A percentile compares a stretch with the other conserved stretches of the same genome.
These are phyloP conservation scores for Bolboschoenus planiculmis DNA, from an alignment of 176 grass and related monocot genomes.

Conservation along the genomic window DNA sequence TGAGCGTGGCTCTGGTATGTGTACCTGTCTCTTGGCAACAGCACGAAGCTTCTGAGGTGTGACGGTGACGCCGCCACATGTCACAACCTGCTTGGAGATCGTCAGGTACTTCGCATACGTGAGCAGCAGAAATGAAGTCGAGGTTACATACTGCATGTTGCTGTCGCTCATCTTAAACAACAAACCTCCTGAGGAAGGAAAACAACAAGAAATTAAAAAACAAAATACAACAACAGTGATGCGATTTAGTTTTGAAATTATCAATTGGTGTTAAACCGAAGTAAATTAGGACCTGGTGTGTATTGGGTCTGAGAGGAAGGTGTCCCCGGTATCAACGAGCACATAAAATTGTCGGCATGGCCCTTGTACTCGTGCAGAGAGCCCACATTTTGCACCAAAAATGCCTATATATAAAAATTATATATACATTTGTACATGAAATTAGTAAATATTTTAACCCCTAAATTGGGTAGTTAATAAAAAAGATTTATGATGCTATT, in stretches of 20 bases:
- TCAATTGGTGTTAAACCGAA: neutral
- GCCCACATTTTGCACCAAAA: slow-evolving; percentile 67
- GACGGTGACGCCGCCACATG: slow-evolving; percentile 47
- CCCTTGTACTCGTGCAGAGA: slow-evolving; percentile 68
- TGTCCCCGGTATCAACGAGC: slow-evolving; percentile 73
- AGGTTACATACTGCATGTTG: slow-evolving; percentile 98
- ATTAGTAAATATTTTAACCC: neutral
- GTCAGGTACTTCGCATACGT: slow-evolving; percentile 94
- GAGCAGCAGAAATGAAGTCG: slow-evolving; percentile 78
- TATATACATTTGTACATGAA: neutral
- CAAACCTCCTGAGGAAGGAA: slow-evolving; percentile 36
- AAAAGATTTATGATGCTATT: neutral
- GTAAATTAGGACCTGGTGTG: slow-evolving; percentile 29
- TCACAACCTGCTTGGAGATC: slow-evolving; percentile 50
- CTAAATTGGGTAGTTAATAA: neutral
- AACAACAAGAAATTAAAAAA: neutral
- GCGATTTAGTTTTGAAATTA: neutral
- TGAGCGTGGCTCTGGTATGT: neutral
- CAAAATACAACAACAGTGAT: neutral
- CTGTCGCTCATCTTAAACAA: slow-evolving; percentile 79
- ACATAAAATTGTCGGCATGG: slow-evolving; percentile 85
- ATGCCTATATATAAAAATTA: slow-evolving; percentile 28
- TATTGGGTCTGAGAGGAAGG: slow-evolving; percentile 47
- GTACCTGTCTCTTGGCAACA: slow-evolving; percentile 60
- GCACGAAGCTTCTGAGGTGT: slow-evolving; percentile 64